These are phyloP conservation scores for Boletellus ananas DNA, from an alignment of 768 basidiomycete genomes.

Conservation along the genomic window DNA sequence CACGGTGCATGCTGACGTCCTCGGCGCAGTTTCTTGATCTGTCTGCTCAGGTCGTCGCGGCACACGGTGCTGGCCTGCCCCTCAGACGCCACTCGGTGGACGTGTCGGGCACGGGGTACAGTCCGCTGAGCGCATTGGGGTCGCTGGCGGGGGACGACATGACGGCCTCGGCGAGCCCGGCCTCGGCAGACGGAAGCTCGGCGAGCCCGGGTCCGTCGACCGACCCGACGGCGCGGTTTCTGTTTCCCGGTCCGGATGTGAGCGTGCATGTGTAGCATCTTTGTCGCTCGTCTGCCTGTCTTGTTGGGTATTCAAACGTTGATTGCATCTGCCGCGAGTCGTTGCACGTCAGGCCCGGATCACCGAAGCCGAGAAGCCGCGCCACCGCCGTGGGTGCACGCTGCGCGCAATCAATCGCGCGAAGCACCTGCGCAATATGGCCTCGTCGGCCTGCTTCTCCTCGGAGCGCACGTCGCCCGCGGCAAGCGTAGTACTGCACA, in stretches of 20 bases:
- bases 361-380: too few relatives aligned
- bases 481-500: neutral
- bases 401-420: constrained; percentile 25
- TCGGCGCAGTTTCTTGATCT: constrained; percentile 27
- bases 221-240: constrained; percentile 13
- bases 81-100: constrained; percentile 29
- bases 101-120: constrained; percentile 9
- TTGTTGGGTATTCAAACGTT: too few relatives aligned
- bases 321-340: too few relatives aligned
- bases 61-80: constrained; percentile 23
- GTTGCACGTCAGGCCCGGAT: too few relatives aligned
- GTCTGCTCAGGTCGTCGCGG: constrained; percentile 26
- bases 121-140: constrained; percentile 13
- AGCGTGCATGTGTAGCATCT: too few relatives aligned
- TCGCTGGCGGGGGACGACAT: constrained; percentile 16
- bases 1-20: neutral
- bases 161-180: constrained; percentile 22
- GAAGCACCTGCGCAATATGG: constrained; percentile 20
- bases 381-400: neutral
- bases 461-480: too few relatives aligned
- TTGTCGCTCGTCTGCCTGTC: too few relatives aligned
- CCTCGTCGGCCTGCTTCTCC: constrained; percentile 12
- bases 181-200: constrained; percentile 18
- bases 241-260: constrained; percentile 11
- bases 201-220: constrained; percentile 19